These are phyloP conservation scores for Kalanchoe fedtschenkoi DNA, from an alignment of 164 flowering plant species.

Conservation along the genomic window DNA sequence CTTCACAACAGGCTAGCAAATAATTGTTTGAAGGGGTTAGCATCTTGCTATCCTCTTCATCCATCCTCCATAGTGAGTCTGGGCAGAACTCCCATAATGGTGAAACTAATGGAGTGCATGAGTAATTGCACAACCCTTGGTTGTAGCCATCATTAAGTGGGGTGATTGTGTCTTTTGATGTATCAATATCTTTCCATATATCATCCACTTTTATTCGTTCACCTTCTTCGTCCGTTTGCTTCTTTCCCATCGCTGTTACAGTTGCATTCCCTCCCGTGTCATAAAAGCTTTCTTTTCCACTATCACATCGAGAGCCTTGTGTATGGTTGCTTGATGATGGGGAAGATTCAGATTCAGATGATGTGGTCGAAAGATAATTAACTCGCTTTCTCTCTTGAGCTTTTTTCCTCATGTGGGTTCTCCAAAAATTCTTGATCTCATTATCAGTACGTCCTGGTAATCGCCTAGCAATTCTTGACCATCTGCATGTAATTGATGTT, in stretches of 20 bases:
- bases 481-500: not conserved
- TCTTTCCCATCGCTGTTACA: not conserved
- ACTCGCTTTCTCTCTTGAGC: slow-evolving; percentile 4
- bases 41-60: not conserved
- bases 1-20: not conserved
- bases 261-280: not conserved
- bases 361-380: not conserved
- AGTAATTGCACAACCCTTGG: not conserved
- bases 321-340: not conserved
- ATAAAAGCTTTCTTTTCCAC: slow-evolving; percentile 1
- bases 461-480: slow-evolving; percentile 6
- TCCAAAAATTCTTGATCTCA: slow-evolving; percentile 6
- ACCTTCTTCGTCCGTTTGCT: not conserved
- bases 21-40: not conserved
- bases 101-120: not conserved
- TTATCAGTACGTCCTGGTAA: slow-evolving; percentile 8
- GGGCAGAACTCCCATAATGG: not conserved
- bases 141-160: not conserved
- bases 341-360: slow-evolving; percentile 1
- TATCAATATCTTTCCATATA: slow-evolving; percentile 6
- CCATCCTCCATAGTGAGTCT: not conserved
- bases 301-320: not conserved
- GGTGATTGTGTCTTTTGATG: not conserved
- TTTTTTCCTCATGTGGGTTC: slow-evolving; percentile 8
- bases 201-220: not conserved